Evolutionary conservation across 129 eudicot genomes (phyloP).

Genomic region (Flaveria linearis): DNA sequence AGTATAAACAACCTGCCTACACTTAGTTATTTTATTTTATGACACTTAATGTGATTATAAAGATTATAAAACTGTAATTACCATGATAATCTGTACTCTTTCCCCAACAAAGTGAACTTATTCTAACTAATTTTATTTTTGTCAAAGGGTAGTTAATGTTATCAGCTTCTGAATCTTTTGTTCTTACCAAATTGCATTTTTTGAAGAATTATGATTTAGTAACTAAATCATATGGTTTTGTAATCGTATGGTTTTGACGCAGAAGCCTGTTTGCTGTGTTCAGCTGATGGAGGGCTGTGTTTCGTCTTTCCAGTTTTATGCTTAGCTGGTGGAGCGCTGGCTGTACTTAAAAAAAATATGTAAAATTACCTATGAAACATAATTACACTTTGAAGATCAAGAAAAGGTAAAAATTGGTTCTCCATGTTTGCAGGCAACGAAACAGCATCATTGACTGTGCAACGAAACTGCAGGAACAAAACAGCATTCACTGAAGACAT

Average conservation of each 20-base stretch:
- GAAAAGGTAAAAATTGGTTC: neutral
- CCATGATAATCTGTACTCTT: neutral
- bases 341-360: slow-evolving; percentile 38
- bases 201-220: neutral
- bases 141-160: too few relatives aligned
- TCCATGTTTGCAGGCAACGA: too few relatives aligned
- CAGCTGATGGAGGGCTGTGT: slow-evolving; percentile 47
- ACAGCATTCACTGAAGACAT: too few relatives aligned
- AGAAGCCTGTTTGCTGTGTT: slow-evolving; percentile 38
- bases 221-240: too few relatives aligned
- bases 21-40: neutral
- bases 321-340: slow-evolving; percentile 44
- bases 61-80: neutral
- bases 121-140: too few relatives aligned
- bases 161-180: too few relatives aligned
- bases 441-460: too few relatives aligned
- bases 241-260: slow-evolving; percentile 63
- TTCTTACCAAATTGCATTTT: neutral
- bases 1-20: neutral
- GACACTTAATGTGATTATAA: neutral
- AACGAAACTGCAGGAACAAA: too few relatives aligned
- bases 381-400: slow-evolving; percentile 6
- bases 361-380: slow-evolving; percentile 11
- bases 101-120: neutral
- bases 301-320: slow-evolving; percentile 45